Evolutionary conservation across 2,329 filamentous ascomycete genomes (phyloP), one percentile per base, ranked within the genome.

Genomic region (Colletotrichum coccodes): DNA sequence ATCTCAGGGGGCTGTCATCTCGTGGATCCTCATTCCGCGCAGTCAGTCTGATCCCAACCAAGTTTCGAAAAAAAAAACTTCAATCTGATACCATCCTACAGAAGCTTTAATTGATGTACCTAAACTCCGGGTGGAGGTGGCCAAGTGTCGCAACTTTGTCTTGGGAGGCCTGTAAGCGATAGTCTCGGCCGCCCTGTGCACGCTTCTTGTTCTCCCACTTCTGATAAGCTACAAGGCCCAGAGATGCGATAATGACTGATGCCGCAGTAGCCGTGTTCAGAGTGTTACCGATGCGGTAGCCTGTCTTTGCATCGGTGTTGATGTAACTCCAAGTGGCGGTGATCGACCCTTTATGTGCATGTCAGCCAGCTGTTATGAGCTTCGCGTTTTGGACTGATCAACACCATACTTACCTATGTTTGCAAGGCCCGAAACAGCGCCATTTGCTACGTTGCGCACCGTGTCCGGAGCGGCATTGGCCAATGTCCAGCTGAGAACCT

Each of bases 241-340:
- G 38, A 11, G 74, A 71, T 0, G 72, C 72, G 12, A 75, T 34
- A 14, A 75, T 70, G 18, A 75, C 74, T 2, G 74, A 73, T 1
- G 67, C 69, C 8, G 74, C 74, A 0, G 74, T 75, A 1, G 74
- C 74, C 4, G 72, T 72, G 65, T 75, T 76, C 0, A 76, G 53
- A 30, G 62, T 71, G 47, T 76, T 75, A 18, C 74, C 74, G 21
- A 75, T 75, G 6, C 72, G 72, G 59, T 75, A 76, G 0, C 72
- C 72, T 3, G 72, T 74, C 47, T 69, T 72, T 11, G 74, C 74
- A 23, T 76, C 74, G 8, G 74, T 76, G 50, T 73, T 75, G 64
- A 75, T 75, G 34, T 76, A 76, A 40, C 74, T 75, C 74, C 74
- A 75, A 3, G 74, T 76, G 12, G 74, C 74, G 14, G 73, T 68